These are phyloP conservation scores for Podaxis sp. DNA, from an alignment of 768 basidiomycete species.

Conservation along the genomic window DNA sequence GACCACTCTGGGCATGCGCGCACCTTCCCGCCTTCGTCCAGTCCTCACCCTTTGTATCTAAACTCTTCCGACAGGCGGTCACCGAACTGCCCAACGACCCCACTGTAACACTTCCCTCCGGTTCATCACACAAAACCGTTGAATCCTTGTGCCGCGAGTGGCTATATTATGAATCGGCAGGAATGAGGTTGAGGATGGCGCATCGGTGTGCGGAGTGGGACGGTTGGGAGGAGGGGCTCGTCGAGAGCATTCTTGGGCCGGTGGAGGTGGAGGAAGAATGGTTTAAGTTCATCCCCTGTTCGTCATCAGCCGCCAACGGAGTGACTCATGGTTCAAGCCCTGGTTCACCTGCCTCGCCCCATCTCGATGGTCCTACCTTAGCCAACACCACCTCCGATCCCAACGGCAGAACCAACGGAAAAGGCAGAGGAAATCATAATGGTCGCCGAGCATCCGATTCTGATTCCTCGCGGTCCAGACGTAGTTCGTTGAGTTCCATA, in stretches of 20 bases:
- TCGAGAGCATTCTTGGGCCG: constrained; percentile 70
- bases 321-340: constrained; percentile 15
- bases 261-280: constrained; percentile 72
- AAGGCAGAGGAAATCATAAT: not conserved
- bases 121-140: constrained; percentile 17
- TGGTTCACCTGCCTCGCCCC: constrained; percentile 22
- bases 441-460: constrained; percentile 6
- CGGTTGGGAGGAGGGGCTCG: constrained; percentile 86
- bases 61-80: constrained; percentile 68
- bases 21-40: constrained; percentile 81
- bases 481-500: constrained; percentile 9
- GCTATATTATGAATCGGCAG: constrained; percentile 68
- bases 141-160: constrained; percentile 60
- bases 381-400: not conserved
- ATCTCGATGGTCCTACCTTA: not conserved
- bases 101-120: constrained; percentile 18
- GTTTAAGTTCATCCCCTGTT: constrained; percentile 38
- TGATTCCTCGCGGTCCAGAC: constrained; percentile 3
- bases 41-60: constrained; percentile 70
- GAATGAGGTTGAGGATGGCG: constrained; percentile 67
- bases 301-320: constrained; percentile 8
- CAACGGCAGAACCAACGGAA: not conserved
- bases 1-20: constrained; percentile 83
- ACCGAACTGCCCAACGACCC: constrained; percentile 41
- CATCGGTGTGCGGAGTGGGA: constrained; percentile 88